Evolutionary conservation across 306 rosid genomes (phyloP), one percentile per base, ranked within the genome.

Genomic region (Amphicarpaea edgeworthii): DNA sequence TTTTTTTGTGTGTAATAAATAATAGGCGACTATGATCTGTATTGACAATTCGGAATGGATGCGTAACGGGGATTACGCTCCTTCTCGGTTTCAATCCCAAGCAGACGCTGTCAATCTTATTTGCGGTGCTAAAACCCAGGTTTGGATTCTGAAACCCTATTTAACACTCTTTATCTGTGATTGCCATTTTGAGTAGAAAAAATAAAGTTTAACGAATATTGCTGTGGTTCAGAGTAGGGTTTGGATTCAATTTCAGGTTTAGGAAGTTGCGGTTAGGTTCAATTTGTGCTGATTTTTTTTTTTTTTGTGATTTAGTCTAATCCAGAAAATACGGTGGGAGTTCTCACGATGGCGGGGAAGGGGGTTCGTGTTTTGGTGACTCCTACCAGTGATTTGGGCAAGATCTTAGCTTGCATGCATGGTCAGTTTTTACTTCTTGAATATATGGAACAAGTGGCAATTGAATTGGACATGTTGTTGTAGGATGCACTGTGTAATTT

Each of bases 91-190:
- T 87, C 93, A 88, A 88, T 93, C 99, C 58, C 99, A 89, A 84
- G 87, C 96, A 5, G 99, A 95, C 21, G 96, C 98, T 72, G 95
- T 95, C 53, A 95, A 92, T 83, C 90, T 92, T 59, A 95, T 95
- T 65, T 92, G 99, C 70, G 99, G 99, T 54, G 99, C 99, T 50
- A 95, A 95, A 78, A 95, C 99, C 7, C 99, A 95, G 97, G 99
- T 96, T 7, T n/a, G 41, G 12, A 57, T 1, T n/a, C n/a, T 23
- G 37, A 72, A 51, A 26, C 45, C 63, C 6, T 46, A 17, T 66
- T 66, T 62, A 79, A 60, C 54, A 81, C 54, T 68, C 24, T 7
- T 30, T 42, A n/a, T 50, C 19, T 0, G 19, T 19, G 12, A 26
- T 11, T 68, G 2, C 10, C 0, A 8, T 8, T 19, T 8, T 19